Base-by-base conservation (phyloP, 208 protist genomes). In the Acanthamoeba polyphaga region DNA sequence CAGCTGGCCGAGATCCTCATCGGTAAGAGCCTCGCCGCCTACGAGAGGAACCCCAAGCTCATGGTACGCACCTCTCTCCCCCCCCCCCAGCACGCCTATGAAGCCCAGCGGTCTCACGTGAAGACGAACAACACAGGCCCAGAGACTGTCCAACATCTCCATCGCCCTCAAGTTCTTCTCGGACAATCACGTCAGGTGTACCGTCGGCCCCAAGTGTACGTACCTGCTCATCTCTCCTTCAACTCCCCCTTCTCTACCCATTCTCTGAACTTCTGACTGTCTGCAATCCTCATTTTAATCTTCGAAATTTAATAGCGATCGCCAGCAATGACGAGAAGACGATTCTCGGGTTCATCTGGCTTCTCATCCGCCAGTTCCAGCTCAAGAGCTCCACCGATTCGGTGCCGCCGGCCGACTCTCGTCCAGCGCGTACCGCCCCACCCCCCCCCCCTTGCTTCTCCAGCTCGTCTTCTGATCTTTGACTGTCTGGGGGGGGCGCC, bases 351-450 rank as follows among this genome's bases (percentile, higher is more conserved):
- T 94, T 94, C 72, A 64, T 94, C 29, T 94, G 90, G 90, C 70
- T 85, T 9, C 72, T 94, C n/a, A 94, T 94, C 55, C 90, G 64
- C 29, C 64, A 84, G 55, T 94, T 94, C 90, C 90, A 94, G 49
- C 72, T 94, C 49, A 87, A 87, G 51, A 87, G 78, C 51, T 46
- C 78, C 22, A 64, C 78, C 78, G 78, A 87, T 19, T 87, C 78
- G 51, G 78, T 87, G 78, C 32, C 49, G 43, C 78, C 17, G 78
- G 78, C 38, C 78, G 78, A 10, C 78, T 87, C 49, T 87, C 78
- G 6, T 64, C n/a, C 78, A n/a, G 78, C 78, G 5, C 78, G 78
- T 87, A 87, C 22, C 27, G 3, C 78, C 19, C 43, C 51, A 27
- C 7, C 22, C 7, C 29, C n/a, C 72, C 34, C 34, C 29, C 3